phyloP scores from a whole-genome alignment of 2,329 filamentous ascomycete genomes.

The Ophiostoma tasmaniense region DNA sequence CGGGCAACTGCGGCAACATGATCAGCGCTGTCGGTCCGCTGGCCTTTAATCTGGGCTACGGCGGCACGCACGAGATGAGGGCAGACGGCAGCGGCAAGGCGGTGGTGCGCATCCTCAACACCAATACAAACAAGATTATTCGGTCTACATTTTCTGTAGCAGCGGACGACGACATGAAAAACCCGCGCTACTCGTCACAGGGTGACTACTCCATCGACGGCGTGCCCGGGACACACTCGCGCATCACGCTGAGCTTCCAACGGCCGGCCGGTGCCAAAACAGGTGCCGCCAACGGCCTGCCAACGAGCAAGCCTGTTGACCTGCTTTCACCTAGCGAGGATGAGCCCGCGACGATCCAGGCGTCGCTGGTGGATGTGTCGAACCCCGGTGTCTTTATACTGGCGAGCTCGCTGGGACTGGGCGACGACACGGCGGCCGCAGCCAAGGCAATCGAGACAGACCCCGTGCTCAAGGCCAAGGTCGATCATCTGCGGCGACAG shows the following conservation, averaged over 20 bases:
- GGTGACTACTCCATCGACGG: slow-evolving; percentile 35
- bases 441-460: slow-evolving; percentile 27
- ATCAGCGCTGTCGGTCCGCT: slow-evolving; percentile 57
- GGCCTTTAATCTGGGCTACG: slow-evolving; percentile 43
- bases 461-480: slow-evolving; percentile 24
- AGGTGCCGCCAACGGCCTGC: slow-evolving; percentile 28
- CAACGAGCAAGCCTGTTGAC: slow-evolving; percentile 32
- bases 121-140: slow-evolving; percentile 56
- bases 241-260: slow-evolving; percentile 32
- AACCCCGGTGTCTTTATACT: slow-evolving; percentile 37
- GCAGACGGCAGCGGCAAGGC: slow-evolving; percentile 14
- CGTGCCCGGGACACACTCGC: slow-evolving; percentile 30
- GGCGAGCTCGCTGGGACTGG: slow-evolving; percentile 27
- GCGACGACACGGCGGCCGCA: slow-evolving; percentile 22
- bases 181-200: slow-evolving; percentile 28
- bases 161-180: slow-evolving; percentile 25
- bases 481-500: slow-evolving; percentile 32
- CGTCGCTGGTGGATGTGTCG: slow-evolving; percentile 33
- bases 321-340: slow-evolving; percentile 22
- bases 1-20: slow-evolving; percentile 73
- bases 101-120: slow-evolving; percentile 57
- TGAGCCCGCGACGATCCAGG: slow-evolving; percentile 26
- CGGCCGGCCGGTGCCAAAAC: slow-evolving; percentile 35
- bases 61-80: slow-evolving; percentile 22
- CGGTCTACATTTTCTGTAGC: slow-evolving; percentile 31